Evolutionary conservation across 805 yeast species (phyloP).

Genomic region (Kluyveromyces wickerhamii): DNA sequence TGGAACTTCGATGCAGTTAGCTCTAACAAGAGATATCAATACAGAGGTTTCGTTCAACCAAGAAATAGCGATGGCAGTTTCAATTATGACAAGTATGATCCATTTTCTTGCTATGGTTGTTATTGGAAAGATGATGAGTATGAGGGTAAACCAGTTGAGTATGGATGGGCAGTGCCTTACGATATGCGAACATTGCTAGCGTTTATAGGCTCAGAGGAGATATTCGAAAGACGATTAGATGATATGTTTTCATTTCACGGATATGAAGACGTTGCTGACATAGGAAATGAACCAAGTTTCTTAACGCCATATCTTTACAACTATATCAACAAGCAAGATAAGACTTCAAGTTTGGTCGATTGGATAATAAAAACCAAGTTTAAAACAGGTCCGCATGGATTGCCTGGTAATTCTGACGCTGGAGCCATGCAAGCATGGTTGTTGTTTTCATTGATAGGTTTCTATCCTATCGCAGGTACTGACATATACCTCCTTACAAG

Average conservation of each 20-base stretch:
- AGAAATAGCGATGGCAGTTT: constrained; percentile 26
- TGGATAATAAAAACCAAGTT: constrained; percentile 26
- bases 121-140: constrained; percentile 32
- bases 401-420: constrained; percentile 34
- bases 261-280: constrained; percentile 22
- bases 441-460: constrained; percentile 29
- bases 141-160: constrained; percentile 31
- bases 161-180: constrained; percentile 32
- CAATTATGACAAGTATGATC: constrained; percentile 23
- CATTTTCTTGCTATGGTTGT: constrained; percentile 29
- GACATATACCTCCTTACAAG: constrained; percentile 29
- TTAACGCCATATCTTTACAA: constrained; percentile 31
- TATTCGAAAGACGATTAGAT: constrained; percentile 26
- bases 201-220: constrained; percentile 24
- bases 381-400: constrained; percentile 22
- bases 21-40: constrained; percentile 13
- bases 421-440: constrained; percentile 36
- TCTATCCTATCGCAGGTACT: constrained; percentile 33
- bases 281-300: constrained; percentile 34
- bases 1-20: constrained; percentile 28
- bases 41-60: constrained; percentile 32
- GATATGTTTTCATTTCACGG: constrained; percentile 32
- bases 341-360: constrained; percentile 27
- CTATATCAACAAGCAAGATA: constrained; percentile 24
- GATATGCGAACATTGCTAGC: constrained; percentile 26